Evolutionary conservation across 2,329 filamentous ascomycete genomes (phyloP).

Genomic region (Pseudogymnoascus destructans): DNA sequence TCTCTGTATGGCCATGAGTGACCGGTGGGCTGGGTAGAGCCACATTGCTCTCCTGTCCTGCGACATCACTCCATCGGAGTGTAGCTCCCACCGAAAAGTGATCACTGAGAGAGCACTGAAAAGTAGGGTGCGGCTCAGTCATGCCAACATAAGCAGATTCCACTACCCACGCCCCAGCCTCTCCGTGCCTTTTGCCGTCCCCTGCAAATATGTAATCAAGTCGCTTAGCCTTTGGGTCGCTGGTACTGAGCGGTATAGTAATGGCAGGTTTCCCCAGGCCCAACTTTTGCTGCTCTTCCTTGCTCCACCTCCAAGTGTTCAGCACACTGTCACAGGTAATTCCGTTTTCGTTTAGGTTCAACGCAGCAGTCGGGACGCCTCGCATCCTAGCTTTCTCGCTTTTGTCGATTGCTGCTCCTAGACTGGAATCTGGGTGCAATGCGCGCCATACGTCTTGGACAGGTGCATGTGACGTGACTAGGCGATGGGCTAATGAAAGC

Average conservation of each 20-base stretch:
- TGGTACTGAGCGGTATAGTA: conserved; percentile 47
- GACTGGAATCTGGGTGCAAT: conserved; percentile 68
- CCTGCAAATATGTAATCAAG: conserved; percentile 90
- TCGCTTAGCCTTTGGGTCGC: conserved; percentile 67
- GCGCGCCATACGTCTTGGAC: conserved; percentile 77
- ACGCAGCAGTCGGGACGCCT: conserved; percentile 60
- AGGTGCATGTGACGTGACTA: conserved; percentile 66
- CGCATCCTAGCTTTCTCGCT: conserved; percentile 52
- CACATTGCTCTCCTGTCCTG: conserved; percentile 16
- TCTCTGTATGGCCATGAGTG: conserved; percentile 16
- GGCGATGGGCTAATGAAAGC: conserved; percentile 64
- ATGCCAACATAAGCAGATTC: conserved; percentile 62
- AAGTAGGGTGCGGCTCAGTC: conserved; percentile 63
- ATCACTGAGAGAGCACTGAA: conserved; percentile 81
- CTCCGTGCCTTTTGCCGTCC: conserved; percentile 31
- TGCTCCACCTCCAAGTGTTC: conserved; percentile 90
- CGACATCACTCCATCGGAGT: conserved; percentile 29
- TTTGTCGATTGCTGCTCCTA: conserved; percentile 58
- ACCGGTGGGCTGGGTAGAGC: conserved; percentile 18
- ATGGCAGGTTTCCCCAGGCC: conserved; percentile 48
- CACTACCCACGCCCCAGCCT: conserved; percentile 49
- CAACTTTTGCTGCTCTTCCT: conserved; percentile 53
- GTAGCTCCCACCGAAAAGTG: conserved; percentile 87
- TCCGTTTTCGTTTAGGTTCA: conserved; percentile 70
- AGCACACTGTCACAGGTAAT: conserved; percentile 73